Evolutionary conservation across 306 rosid species (phyloP).

Genomic region (Abrus pulchellus): DNA sequence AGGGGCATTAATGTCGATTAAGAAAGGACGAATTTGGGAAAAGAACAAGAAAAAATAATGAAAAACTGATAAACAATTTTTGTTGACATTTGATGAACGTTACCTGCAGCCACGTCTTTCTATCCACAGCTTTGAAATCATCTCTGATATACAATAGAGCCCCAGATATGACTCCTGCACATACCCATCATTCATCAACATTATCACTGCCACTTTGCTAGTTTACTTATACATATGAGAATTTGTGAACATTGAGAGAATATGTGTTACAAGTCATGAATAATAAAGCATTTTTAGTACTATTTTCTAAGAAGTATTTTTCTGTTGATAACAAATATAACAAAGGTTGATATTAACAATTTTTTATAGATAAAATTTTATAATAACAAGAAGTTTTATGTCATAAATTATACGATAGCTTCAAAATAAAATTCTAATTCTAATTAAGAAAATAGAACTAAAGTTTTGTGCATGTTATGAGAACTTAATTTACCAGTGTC

Average conservation of each 20-base stretch:
- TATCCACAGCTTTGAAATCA: conserved; percentile 63
- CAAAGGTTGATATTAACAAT: too few relatives aligned
- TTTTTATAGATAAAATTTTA: too few relatives aligned
- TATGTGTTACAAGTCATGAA: neutral
- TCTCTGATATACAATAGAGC: conserved; percentile 73
- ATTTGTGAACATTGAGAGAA: neutral
- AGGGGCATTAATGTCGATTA: conserved; percentile 13
- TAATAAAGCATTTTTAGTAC: too few relatives aligned
- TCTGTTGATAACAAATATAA: too few relatives aligned
- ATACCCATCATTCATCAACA: conserved; percentile 14
- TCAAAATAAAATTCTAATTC: too few relatives aligned
- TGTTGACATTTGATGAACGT: neutral
- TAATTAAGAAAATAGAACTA: too few relatives aligned
- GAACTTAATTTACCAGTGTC: conserved; percentile 50
- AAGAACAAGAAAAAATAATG: neutral
- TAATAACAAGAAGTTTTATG: too few relatives aligned
- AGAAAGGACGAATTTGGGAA: neutral
- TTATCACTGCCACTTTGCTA: neutral
- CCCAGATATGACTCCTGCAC: conserved; percentile 78
- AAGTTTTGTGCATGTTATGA: neutral
- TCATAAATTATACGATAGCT: too few relatives aligned
- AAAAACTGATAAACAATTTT: neutral
- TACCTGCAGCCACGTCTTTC: conserved; percentile 68
- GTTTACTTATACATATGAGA: neutral
- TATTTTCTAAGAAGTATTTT: too few relatives aligned